Conservation (phyloP, 2,329 filamentous ascomycete genomes). For the Penicillium fuscoglaucum region DNA sequence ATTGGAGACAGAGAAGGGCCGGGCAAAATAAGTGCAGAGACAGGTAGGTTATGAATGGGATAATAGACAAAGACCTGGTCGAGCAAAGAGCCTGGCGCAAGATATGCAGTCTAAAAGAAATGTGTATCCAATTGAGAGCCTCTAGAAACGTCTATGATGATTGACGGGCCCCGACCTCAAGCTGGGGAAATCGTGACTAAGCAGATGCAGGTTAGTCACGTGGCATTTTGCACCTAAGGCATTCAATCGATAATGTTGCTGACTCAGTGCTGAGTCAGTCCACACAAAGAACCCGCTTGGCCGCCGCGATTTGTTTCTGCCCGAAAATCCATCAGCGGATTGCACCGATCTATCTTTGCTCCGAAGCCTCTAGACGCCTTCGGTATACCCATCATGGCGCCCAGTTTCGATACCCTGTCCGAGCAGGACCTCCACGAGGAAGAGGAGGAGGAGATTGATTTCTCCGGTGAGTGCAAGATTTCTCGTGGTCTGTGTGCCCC, state of each 20-base stretch:
- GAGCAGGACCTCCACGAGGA: slow-evolving; percentile 89
- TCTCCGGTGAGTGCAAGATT: slow-evolving; percentile 59
- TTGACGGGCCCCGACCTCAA: slow-evolving; percentile 4
- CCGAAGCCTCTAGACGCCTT: slow-evolving; percentile 23
- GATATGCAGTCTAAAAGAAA: slow-evolving; percentile 2
- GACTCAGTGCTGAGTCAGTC: slow-evolving; percentile 30
- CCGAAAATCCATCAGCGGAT: slow-evolving; percentile 35
- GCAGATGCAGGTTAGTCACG: not conserved
- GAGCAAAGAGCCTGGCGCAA: slow-evolving; percentile 1
- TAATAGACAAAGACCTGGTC: not conserved
- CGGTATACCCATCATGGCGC: slow-evolving; percentile 69
- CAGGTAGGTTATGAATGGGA: not conserved
- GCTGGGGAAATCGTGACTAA: slow-evolving; percentile 11
- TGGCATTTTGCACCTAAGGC: not conserved
- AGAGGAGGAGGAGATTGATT: slow-evolving; percentile 91
- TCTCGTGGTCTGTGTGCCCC: slow-evolving; percentile 28
- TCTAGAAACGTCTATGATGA: slow-evolving; percentile 10
- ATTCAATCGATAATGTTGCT: slow-evolving; percentile 1
- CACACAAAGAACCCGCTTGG: slow-evolving; percentile 37
- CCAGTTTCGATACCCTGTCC: slow-evolving; percentile 87
- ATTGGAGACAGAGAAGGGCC: slow-evolving; percentile 21
- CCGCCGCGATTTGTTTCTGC: slow-evolving; percentile 36
- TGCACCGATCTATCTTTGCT: slow-evolving; percentile 26
- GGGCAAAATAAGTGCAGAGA: slow-evolving; percentile 7
- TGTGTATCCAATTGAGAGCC: slow-evolving; percentile 9